Base-by-base conservation (phyloP, 495 filamentous ascomycete genomes). In the Echria macrotheca region DNA sequence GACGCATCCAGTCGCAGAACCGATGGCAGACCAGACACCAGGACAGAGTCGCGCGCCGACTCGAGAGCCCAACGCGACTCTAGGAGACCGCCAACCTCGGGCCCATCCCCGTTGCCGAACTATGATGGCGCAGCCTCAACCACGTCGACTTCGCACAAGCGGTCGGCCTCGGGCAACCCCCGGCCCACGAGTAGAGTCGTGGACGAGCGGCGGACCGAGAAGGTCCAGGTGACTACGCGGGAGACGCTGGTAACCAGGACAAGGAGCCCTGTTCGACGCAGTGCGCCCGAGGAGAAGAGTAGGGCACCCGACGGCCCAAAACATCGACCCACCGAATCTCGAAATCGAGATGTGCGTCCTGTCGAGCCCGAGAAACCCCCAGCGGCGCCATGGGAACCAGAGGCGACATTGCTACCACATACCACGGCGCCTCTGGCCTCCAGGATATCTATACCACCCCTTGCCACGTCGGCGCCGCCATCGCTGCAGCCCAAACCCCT, bases 381-480 rank as follows among this genome's bases (percentile, higher is more conserved):
- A 7, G 33, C 47, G 48, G 51, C 61, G 10, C 56, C 58, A 47
- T 98, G 93, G 93, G 82, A 81, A 50, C 93, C 93, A 1, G 82
- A 89, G 57, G 94, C 81, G 12, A 83, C 79, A 2, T 70, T 98
- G 14, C 75, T 91, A 35, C 80, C 90, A 40, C 87, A 91, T 49
- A 90, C 91, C 3, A 84, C 87, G 10, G 93, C 93, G 23, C 94
- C 94, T 9, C 69, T 98, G 41, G 91, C 93, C 9, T 81, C 79
- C 54, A 82, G 93, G 52, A 77, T 97, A 54, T 95, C 91, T 0
- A 78, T 87, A 44, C 86, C 93, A 26, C 89, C 93, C 11, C 65
- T 86, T 9, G 84, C 89, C 4, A 85, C 84, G 7, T 68, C 77
- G 26, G 77, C 83, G 23, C 94, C 93, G n/a, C 67, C 74, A 45